Conservation (phyloP, 768 basidiomycete genomes). For the Lentinula sp. region DNA sequence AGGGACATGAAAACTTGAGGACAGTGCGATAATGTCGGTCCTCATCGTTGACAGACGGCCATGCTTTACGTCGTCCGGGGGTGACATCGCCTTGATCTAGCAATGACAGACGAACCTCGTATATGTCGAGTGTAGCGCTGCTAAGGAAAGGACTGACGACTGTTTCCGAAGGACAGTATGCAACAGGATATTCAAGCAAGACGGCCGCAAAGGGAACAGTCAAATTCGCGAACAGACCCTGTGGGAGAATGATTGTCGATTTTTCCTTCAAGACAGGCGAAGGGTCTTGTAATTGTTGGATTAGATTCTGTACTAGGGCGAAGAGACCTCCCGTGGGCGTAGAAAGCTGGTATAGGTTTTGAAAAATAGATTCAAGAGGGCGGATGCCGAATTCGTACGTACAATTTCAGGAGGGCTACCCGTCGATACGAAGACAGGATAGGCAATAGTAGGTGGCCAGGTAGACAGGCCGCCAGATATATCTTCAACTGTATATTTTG, state of each 20-base stretch:
- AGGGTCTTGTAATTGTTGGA: not conserved
- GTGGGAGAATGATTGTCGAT: conserved; percentile 4
- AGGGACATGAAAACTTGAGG: conserved; percentile 56
- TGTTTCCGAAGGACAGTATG: conserved; percentile 34
- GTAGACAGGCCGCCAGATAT: not conserved
- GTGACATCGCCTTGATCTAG: not conserved
- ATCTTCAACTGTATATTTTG: not conserved
- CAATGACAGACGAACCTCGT: conserved; percentile 31
- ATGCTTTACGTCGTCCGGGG: not conserved
- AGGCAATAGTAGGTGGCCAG: not conserved
- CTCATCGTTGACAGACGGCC: conserved; percentile 1
- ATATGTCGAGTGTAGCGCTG: conserved; percentile 43
- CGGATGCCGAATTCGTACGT: not conserved
- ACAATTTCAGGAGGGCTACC: not conserved
- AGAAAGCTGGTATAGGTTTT: not conserved
- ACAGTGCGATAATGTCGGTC: conserved; percentile 25
- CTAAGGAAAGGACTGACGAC: conserved; percentile 33
- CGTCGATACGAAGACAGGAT: not conserved
- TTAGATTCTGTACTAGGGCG: not conserved
- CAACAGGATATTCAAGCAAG: conserved; percentile 57
- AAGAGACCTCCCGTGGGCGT: not conserved
- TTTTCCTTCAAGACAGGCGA: not conserved
- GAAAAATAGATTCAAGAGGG: not conserved
- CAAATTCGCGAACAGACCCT: not conserved
- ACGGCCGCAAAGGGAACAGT: conserved; percentile 52